phyloP scores from a whole-genome alignment of 2,329 filamentous ascomycete species.

The Pseudogymnoascus verrucosus region DNA sequence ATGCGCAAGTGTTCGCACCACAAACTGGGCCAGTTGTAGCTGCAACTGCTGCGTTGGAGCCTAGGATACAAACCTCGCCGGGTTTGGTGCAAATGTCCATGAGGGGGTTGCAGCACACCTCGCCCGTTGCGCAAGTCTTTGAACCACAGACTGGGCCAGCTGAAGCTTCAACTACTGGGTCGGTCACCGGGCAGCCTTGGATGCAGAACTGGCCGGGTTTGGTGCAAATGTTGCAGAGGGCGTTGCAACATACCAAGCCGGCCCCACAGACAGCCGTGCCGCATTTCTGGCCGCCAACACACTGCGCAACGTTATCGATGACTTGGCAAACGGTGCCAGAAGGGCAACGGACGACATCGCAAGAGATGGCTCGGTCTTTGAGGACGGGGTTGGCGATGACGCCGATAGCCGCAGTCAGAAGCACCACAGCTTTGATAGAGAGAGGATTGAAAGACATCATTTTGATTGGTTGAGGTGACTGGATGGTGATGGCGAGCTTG shows the following conservation, averaged over 20 bases:
- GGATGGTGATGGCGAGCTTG: conserved; percentile 2
- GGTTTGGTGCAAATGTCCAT: conserved; percentile 1
- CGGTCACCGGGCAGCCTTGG: background rate
- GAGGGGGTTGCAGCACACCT: background rate
- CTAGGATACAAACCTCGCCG: background rate
- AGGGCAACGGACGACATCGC: background rate
- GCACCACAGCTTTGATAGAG: background rate
- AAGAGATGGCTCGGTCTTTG: background rate
- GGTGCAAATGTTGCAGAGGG: background rate
- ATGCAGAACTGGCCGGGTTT: background rate
- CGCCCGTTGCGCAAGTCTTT: background rate
- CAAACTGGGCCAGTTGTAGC: background rate
- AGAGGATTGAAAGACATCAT: conserved; percentile 2
- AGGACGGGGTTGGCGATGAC: background rate
- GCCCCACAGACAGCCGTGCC: background rate
- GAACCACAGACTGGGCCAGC: background rate
- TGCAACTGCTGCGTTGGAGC: background rate
- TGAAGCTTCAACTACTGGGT: background rate
- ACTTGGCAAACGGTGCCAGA: background rate
- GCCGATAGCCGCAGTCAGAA: background rate
- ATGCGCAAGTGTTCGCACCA: conserved; percentile 4
- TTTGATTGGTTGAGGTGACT: background rate
- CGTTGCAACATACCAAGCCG: background rate
- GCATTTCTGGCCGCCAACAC: background rate
- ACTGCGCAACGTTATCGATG: background rate